Evolutionary conservation across 2,329 filamentous ascomycete species (phyloP), one percentile per base, ranked within the genome.

Genomic region (Cercospora berteroae): DNA sequence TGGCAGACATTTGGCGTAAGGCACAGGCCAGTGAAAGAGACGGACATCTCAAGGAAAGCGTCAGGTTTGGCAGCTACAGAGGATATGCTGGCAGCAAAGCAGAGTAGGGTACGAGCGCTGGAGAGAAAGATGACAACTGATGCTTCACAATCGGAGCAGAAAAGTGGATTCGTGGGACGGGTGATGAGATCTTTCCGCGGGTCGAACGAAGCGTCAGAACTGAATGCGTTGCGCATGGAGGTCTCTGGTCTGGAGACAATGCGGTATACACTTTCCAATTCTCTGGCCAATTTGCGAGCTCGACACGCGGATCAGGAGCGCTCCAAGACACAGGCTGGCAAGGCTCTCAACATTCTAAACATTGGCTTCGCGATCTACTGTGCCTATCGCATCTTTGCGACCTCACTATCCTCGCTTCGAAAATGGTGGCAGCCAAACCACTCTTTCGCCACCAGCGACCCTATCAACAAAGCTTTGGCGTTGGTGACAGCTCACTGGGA

Each of bases 401-500:
- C 91, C 0, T 84, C 84, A 0, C 75, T 94, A 5, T 89, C 90
- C 1, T 89, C 88, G 1, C 71, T 91, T 4, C 89, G 89, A 4
- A 88, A 91, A 8, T 76, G 78, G 63, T 77, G 74, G 71, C 74
- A 76, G 52, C 81, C 80, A 25, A 78, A 75, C 56, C 79, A 80
- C 8, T 80, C 86, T 42, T 89, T 92, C 79, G 85, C 89, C 29
- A 87, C 87, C 63, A 89, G 88, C 16, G 93, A 96, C 76, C 93
- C 93, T 0, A 91, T 96, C 77, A 96, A 91, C 80, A 90, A 92
- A 70, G 85, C 94, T 69, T 86, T 96, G 8, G 91, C 91, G 5
- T 84, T 96, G 12, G 81, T 96, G 18, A 92, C 91, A 4, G 89
- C 90, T 65, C 91, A 96, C 80, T 94, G 91, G 87, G 91, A 96